Evolutionary conservation across 78 protist species (phyloP), one percentile per base, ranked within the genome.

Genomic region (Emiliania huxleyi): DNA sequence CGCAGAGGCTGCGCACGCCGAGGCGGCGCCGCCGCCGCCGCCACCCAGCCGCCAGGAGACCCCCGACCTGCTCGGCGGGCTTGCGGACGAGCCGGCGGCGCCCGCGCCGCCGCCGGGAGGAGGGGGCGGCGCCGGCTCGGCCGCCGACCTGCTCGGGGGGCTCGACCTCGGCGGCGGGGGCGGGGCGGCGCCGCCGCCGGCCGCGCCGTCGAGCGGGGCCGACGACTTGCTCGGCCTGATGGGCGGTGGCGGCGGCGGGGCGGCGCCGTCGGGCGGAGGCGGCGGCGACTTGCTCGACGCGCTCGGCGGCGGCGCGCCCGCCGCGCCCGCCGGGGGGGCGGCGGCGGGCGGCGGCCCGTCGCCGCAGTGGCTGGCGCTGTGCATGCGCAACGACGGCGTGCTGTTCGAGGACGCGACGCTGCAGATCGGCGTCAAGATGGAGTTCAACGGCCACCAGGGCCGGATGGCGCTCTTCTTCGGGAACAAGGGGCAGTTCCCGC

Each of bases 381-480:
- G 49, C 49, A 3, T 46, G 81, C 49, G 48, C 45, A 55, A 42
- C 83, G 88, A 55, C n/a, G 94, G 94, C 44, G 75, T 87, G 26
- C 94, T 92, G 33, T 71, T 45, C 55, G 94, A 92, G 91, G 91
- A 92, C 83, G 48, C 43, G 42, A 35, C 0, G 15, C 19, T 88
- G 38, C 88, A 83, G 38, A 22, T 92, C 37, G 91, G 83, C 29
- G 19, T 83, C 91, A 83, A 92, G 62, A 46, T 19, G 48, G 91
- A 92, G 94, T 92, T 56, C 43, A 0, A n/a, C 12, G n/a, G 44
- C 48, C 44, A 33, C 79, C 88, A 87, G 56, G 94, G 94, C 38
- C 90, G 91, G 21, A 0, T 92, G 11, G 55, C 37, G 45, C 52
- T 92, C 55, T 87, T 18, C 94, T 87, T 38, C 55, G 91, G 91